Evolutionary conservation across 129 eudicot genomes (phyloP).

Genomic region (Mikania micrantha): DNA sequence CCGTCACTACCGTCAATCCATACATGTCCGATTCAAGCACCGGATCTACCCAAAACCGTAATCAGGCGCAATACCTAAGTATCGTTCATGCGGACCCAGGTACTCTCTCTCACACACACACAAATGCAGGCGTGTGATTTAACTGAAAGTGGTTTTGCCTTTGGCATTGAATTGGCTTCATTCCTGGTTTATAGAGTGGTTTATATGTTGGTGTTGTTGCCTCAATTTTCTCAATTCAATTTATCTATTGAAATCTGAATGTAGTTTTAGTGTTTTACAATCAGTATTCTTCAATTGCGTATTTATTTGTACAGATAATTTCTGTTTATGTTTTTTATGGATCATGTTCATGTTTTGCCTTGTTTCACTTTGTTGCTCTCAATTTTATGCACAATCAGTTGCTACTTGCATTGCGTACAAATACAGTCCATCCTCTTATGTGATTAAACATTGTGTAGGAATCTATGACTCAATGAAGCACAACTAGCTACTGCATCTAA

Average conservation of each 20-base stretch:
- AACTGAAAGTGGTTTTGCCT: neutral
- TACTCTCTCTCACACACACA: conserved; percentile 9
- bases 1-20: neutral
- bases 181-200: neutral
- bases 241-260: neutral
- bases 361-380: neutral
- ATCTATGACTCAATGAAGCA: neutral
- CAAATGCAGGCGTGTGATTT: neutral
- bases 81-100: neutral
- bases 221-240: neutral
- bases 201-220: neutral
- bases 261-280: neutral
- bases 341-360: no score
- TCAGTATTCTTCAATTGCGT: neutral
- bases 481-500: no score
- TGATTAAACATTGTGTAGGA: neutral
- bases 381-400: neutral
- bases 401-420: neutral
- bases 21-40: conserved; percentile 28
- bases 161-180: neutral
- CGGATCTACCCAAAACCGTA: conserved; percentile 28
- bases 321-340: neutral
- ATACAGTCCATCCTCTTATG: neutral
- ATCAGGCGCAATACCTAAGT: neutral
- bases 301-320: neutral